Base-by-base conservation (phyloP, 148 eudicot genomes). In the Chenopodium formosanum region DNA sequence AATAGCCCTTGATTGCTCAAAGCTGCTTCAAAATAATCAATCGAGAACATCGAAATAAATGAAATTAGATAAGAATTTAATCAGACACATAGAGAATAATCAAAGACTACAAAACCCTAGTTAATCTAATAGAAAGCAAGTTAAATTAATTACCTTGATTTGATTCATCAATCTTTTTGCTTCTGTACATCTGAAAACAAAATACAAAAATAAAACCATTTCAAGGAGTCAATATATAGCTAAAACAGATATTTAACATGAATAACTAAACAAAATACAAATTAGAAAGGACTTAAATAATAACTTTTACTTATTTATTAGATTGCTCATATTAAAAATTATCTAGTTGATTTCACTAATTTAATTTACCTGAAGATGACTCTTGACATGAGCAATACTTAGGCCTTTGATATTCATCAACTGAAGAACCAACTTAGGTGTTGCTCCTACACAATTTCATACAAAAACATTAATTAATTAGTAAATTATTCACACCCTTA, bases 351-450 rank as follows among this genome's bases (percentile, higher is more conserved):
- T 68, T 79, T 31, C n/a, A 82, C 70, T 75, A 46, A 71, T 29
- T 66, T 58, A 17, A 70, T 20, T 73, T 85, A 94, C 98, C 94
- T 94, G 98, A 85, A 94, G 91, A 87, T 94, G 98, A 87, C 98
- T 94, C 88, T 94, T 94, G 83, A 94, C 92, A 89, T 94, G 98
- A 86, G 97, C 93, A 78, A 94, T 94, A 80, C 97, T 94, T 25
- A 94, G 90, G 64, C 97, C 98, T 89, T 94, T 94, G 84, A 94
- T 80, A 82, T 94, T 93, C 98, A 94, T 94, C 87, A 93, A 70
- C 79, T 93, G 92, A 82, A 94, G 98, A 79, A 94, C 98, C 85
- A 91, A 83, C 81, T 94, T 94, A 5, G 98, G 98, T 16, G 98
- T 94, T 81, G 98, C 98, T 82, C 93, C 98, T 94, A 79, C 83